Conservation (phyloP, 306 rosid genomes). For the Pueraria montana region DNA sequence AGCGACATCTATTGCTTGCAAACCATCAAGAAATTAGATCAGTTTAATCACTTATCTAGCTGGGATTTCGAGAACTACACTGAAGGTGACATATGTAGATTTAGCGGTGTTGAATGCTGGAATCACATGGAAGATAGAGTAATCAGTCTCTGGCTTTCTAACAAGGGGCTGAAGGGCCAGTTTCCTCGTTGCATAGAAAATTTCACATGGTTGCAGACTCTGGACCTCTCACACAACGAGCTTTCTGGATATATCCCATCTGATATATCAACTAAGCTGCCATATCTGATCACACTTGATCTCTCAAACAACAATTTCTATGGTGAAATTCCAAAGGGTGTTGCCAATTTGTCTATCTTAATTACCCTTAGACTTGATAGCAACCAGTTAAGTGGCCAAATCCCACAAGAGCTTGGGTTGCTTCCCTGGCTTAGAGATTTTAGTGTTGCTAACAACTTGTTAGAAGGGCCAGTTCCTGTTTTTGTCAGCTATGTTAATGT, state of each 20-base stretch:
- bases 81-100: no score
- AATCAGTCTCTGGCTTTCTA: no score
- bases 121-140: no score
- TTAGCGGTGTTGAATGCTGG: no score
- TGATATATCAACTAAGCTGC: constrained; percentile 16
- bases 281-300: constrained; percentile 31
- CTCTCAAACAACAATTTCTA: constrained; percentile 48
- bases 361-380: constrained; percentile 43
- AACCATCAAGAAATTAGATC: no score
- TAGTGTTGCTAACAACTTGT: constrained; percentile 39
- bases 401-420: constrained; percentile 50
- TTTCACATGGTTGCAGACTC: no score
- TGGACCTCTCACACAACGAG: no score
- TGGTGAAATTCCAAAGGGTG: constrained; percentile 50
- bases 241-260: constrained; percentile 50
- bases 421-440: constrained; percentile 20
- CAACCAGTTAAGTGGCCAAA: constrained; percentile 45
- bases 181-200: no score
- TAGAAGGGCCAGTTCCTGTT: constrained; percentile 48
- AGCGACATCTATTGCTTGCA: no score
- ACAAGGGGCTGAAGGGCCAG: no score
- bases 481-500: not conserved
- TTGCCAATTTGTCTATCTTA: constrained; percentile 38
- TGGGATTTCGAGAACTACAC: no score
- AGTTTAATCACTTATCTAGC: no score